Evolutionary conservation across 23 red algal species (phyloP).

Genomic region (Agarophyton chilense): DNA sequence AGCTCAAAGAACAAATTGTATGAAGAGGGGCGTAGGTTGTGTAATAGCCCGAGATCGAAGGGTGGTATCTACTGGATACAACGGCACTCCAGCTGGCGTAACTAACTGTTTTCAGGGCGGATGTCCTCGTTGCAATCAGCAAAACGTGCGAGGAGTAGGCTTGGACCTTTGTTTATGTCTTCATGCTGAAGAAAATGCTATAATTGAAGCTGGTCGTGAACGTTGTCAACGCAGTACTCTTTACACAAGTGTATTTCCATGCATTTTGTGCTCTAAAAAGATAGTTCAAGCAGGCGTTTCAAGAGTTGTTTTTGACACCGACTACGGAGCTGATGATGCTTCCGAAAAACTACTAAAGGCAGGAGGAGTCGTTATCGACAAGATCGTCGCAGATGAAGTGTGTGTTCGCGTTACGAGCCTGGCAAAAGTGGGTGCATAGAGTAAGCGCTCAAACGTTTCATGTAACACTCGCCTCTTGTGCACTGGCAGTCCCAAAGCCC

Average conservation of each 20-base stretch:
- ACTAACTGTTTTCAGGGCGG: conserved; percentile 94
- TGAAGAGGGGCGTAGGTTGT: conserved; percentile 94
- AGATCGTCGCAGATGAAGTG: conserved; percentile 22
- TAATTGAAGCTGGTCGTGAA: conserved; percentile 95
- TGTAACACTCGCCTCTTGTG: too few species aligned
- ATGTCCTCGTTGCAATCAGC: conserved; percentile 88
- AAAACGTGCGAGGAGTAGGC: conserved; percentile 36
- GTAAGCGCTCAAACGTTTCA: neutral
- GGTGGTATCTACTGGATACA: conserved; percentile 97
- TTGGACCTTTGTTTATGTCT: conserved; percentile 94
- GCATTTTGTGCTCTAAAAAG: conserved; percentile 94
- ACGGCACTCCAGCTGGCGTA: conserved; percentile 84
- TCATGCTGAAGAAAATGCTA: conserved; percentile 99
- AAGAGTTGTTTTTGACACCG: conserved; percentile 69
- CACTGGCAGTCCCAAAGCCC: too few species aligned
- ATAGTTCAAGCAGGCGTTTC: conserved; percentile 89
- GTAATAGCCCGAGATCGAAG: conserved; percentile 86
- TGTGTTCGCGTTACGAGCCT: neutral
- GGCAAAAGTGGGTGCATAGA: neutral
- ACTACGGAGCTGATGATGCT: conserved; percentile 51
- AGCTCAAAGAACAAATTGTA: conserved; percentile 91
- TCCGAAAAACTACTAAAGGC: conserved; percentile 45
- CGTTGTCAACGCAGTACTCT: conserved; percentile 81
- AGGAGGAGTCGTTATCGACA: conserved; percentile 52
- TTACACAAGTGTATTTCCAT: conserved; percentile 95